Conservation (phyloP, 805 yeast species). For the Vanderwaltozyma tropicalis region DNA sequence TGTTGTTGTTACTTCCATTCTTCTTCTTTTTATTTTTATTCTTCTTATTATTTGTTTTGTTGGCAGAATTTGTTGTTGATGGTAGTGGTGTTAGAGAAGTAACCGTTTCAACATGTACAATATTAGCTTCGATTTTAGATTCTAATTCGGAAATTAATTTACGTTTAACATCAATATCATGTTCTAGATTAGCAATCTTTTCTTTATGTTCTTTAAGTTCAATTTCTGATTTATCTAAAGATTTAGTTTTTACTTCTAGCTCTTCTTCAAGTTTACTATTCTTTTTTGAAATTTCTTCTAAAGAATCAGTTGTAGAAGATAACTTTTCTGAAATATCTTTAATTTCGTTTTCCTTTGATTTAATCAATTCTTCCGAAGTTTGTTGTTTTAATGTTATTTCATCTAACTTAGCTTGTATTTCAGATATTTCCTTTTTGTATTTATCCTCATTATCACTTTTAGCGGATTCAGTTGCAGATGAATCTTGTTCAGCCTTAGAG, state of each 20-base stretch:
- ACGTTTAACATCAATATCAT: background rate
- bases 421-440: background rate
- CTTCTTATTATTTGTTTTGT: constrained; percentile 1
- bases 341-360: constrained; percentile 1
- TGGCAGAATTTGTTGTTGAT: background rate
- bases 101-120: no score
- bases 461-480: background rate
- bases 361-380: background rate
- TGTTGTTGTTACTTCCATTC: constrained; percentile 6
- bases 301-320: no score
- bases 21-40: constrained; percentile 17
- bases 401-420: background rate
- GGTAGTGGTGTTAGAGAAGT: no score
- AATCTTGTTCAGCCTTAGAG: background rate
- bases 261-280: constrained; percentile 11
- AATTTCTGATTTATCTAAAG: background rate
- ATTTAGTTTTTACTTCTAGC: constrained; percentile 1
- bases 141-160: background rate
- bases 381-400: background rate
- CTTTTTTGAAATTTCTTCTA: constrained; percentile 7
- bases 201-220: background rate
- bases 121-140: background rate
- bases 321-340: no score
- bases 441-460: background rate
- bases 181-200: background rate